phyloP scores from a whole-genome alignment of 306 rosid species.

The Citrullus mucosospermus region DNA sequence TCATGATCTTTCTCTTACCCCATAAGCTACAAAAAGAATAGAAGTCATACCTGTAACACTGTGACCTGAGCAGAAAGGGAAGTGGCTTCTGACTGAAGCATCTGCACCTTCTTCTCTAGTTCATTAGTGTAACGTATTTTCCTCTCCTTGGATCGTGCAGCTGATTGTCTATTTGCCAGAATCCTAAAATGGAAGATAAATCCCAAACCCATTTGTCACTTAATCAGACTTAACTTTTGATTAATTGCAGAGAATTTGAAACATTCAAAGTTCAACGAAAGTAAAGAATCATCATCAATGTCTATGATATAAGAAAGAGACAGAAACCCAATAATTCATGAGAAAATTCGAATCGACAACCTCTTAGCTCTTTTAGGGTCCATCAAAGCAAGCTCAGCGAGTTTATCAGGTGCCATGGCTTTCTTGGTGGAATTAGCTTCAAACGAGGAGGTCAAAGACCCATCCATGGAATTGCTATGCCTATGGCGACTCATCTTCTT shows the following conservation, averaged over 20 bases:
- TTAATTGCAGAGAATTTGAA: neutral
- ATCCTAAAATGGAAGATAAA: slow-evolving; percentile 34
- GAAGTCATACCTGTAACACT: slow-evolving; percentile 57
- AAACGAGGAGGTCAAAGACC: slow-evolving; percentile 41
- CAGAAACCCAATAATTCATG: neutral
- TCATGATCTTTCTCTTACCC: neutral
- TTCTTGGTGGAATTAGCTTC: slow-evolving; percentile 59
- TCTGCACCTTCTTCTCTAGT: slow-evolving; percentile 93
- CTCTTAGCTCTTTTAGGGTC: slow-evolving; percentile 94
- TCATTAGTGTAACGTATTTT: slow-evolving; percentile 74
- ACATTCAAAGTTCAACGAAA: neutral
- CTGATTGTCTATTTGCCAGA: slow-evolving; percentile 91
- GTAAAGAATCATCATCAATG: too few relatives aligned
- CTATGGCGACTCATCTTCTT: slow-evolving; percentile 43
- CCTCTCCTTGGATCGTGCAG: slow-evolving; percentile 96
- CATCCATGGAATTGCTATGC: slow-evolving; percentile 83
- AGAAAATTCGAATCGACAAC: slow-evolving; percentile 12
- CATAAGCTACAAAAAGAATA: slow-evolving; percentile 1
- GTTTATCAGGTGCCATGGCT: slow-evolving; percentile 69
- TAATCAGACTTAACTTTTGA: neutral
- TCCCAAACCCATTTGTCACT: neutral
- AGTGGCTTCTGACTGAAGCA: slow-evolving; percentile 93
- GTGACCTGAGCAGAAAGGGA: slow-evolving; percentile 92
- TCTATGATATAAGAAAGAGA: too few relatives aligned
- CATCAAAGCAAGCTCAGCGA: slow-evolving; percentile 87